These are phyloP conservation scores for Tulasnella sp. DNA, from an alignment of 768 basidiomycete genomes.

Conservation along the genomic window DNA sequence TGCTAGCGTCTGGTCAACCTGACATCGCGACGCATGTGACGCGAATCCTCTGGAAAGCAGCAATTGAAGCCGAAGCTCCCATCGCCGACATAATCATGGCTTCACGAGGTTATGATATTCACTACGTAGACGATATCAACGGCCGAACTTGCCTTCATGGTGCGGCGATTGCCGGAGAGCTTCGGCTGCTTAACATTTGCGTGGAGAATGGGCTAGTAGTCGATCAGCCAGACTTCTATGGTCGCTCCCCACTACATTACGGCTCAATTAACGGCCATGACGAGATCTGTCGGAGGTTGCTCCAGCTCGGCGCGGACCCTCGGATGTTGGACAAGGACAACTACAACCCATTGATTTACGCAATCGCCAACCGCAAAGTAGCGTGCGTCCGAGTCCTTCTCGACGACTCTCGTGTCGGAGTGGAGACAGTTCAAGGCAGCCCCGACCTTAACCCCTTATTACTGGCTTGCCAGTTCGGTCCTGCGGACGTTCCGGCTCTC, in stretches of 20 bases:
- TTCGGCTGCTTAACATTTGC: conserved; percentile 79
- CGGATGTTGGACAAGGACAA: conserved; percentile 87
- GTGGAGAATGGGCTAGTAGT: conserved; percentile 70
- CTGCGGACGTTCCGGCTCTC: conserved; percentile 77
- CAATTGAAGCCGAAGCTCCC: conserved; percentile 75
- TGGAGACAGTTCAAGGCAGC: conserved; percentile 59
- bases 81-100: conserved; percentile 74
- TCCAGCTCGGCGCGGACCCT: conserved; percentile 65
- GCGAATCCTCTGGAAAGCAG: conserved; percentile 93
- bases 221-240: conserved; percentile 83
- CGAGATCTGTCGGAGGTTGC: conserved; percentile 70
- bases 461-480: conserved; percentile 87
- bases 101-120: conserved; percentile 80
- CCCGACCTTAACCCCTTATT: conserved; percentile 71
- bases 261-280: conserved; percentile 92
- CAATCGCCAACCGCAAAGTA: conserved; percentile 81
- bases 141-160: conserved; percentile 92
- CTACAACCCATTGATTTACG: conserved; percentile 91
- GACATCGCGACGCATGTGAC: conserved; percentile 70
- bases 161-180: conserved; percentile 81
- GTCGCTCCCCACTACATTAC: conserved; percentile 92
- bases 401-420: conserved; percentile 66
- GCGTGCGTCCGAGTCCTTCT: conserved; percentile 84
- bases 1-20: conserved; percentile 60
- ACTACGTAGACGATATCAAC: conserved; percentile 96